These are phyloP conservation scores for Cetraspora pellucida DNA, from an alignment of 192 early-diverging fungal species.

Conservation along the genomic window DNA sequence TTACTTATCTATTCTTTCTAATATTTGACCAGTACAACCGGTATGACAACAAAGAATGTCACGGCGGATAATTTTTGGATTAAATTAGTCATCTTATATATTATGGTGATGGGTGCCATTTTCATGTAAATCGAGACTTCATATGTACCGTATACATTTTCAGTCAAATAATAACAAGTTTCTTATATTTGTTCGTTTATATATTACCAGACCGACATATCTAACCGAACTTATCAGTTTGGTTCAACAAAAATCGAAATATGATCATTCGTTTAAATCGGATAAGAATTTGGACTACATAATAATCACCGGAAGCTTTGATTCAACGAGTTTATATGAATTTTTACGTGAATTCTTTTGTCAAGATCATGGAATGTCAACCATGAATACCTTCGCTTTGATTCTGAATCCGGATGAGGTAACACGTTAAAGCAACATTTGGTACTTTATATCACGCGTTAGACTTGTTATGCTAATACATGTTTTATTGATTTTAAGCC, in stretches of 20 bases:
- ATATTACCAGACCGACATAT: conserved; percentile 61
- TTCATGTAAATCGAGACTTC: no score
- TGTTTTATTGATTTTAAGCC: conserved; percentile 39
- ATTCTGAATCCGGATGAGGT: conserved; percentile 61
- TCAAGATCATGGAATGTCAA: conserved; percentile 70
- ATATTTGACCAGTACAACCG: conserved; percentile 56
- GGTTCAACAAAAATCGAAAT: conserved; percentile 61
- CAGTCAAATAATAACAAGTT: no score
- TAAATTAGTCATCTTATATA: conserved; percentile 58
- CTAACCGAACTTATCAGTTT: conserved; percentile 66
- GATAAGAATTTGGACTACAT: conserved; percentile 60
- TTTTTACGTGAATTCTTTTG: conserved; percentile 82
- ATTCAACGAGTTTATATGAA: conserved; percentile 56
- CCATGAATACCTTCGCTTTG: conserved; percentile 68
- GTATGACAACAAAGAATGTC: conserved; percentile 70
- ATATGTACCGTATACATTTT: no score
- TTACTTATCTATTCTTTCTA: conserved; percentile 46
- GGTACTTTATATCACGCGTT: no score
- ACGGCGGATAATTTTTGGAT: conserved; percentile 58
- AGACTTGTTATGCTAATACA: no score
- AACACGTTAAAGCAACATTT: no score
- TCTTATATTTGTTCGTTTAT: no score
- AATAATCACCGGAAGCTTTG: conserved; percentile 67
- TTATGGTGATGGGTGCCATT: conserved; percentile 75
- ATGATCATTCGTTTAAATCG: conserved; percentile 55